Base-by-base conservation (phyloP, 2,329 filamentous ascomycete species). In the Sporothrix brasiliensis region DNA sequence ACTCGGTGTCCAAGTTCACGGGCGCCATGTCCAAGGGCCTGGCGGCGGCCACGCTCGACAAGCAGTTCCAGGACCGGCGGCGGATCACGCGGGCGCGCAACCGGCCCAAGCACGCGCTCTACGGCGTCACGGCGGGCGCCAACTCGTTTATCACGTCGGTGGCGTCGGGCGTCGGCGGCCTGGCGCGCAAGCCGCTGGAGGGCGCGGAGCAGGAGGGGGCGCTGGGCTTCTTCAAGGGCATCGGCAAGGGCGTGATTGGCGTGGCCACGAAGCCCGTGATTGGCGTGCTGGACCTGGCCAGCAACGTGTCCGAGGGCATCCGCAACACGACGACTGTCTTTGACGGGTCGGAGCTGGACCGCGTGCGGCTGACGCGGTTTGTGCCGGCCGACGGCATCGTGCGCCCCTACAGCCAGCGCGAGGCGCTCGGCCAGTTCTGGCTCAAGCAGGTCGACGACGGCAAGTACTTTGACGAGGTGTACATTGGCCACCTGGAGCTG, bases 311-410 rank as follows among this genome's bases (percentile, higher is more conserved):
- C 34, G 95, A 99, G 81, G 95, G 95, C 68, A 97, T 99, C 69
- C 93, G 95, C 77, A 99, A 99, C 81, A 99, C 95, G 0, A 99
- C 96, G 0, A 99, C 95, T 0, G 95, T 99, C 24, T 99, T 99
- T 79, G 95, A 99, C 77, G 92, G 92, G 34, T 91, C 94, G 72
- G 95, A 96, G 68, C 89, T 99, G 7, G 96, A 99, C 76, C 93
- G 95, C 65, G 93, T 97, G 30, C 92, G 95, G n/a, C 87, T 97
- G 67, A 92, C 94, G 6, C 91, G 95, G 21, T 97, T 97, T 82
- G 93, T 99, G 72, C 92, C 93, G 19, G 88, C 90, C 54, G 94
- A 99, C 78, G 95, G 95, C 53, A 92, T 99, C 72, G 94, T 99
- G 47, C 91, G 94, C 3, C 94, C 95, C 0, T 99, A 97, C 83